Evolutionary conservation across 805 yeast species (phyloP).

Genomic region (Candida chilensis): DNA sequence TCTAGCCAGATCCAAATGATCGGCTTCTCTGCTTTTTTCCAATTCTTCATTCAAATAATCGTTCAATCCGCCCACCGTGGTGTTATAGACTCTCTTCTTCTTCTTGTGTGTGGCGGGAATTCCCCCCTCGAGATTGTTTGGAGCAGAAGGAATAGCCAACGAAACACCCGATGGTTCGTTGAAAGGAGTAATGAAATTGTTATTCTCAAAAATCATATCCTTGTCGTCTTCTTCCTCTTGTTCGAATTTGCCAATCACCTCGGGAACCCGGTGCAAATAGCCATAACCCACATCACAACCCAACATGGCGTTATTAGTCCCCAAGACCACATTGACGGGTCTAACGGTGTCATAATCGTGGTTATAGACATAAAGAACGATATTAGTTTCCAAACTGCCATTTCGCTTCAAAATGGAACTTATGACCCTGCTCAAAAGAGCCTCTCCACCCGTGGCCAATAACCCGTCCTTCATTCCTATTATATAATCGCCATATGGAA

Average conservation of each 20-base stretch:
- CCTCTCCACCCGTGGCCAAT: slow-evolving; percentile 82
- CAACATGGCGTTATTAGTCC: slow-evolving; percentile 60
- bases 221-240: slow-evolving; percentile 2
- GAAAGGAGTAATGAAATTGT: slow-evolving; percentile 1
- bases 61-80: slow-evolving; percentile 17
- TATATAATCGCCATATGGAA: slow-evolving; percentile 82
- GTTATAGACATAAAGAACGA: slow-evolving; percentile 72
- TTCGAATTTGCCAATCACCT: slow-evolving; percentile 44
- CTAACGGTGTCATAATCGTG: slow-evolving; percentile 80
- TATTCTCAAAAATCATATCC: slow-evolving; percentile 2
- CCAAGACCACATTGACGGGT: slow-evolving; percentile 70
- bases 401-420: slow-evolving; percentile 36
- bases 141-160: slow-evolving; percentile 5
- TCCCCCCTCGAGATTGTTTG: too few species aligned
- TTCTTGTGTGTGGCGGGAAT: slow-evolving; percentile 2
- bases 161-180: neutral
- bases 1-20: slow-evolving; percentile 6
- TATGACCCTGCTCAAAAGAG: slow-evolving; percentile 59
- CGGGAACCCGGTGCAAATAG: slow-evolving; percentile 75
- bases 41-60: slow-evolving; percentile 35
- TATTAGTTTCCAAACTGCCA: slow-evolving; percentile 27
- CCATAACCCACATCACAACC: slow-evolving; percentile 98
- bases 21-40: slow-evolving; percentile 26
- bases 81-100: slow-evolving; percentile 18
- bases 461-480: slow-evolving; percentile 85